Percentiles rank a stretch among this genome's conserved stretches.
These are phyloP conservation scores for slime mould (Dictyostelium discoideum) DNA, from an alignment of 78 protist genomes.

Conservation along the genomic window DNA sequence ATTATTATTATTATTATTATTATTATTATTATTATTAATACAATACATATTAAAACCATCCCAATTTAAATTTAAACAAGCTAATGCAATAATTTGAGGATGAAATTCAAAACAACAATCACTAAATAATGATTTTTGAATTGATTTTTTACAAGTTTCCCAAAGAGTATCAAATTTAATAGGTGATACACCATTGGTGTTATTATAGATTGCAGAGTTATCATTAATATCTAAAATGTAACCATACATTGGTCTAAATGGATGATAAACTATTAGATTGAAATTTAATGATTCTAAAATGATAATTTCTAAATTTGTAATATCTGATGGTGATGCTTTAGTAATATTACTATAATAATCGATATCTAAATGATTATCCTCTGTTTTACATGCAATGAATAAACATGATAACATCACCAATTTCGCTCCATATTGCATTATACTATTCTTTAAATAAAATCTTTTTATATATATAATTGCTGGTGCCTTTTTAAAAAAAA, in stretches of 20 bases:
- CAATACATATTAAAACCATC: constrained; percentile 6
- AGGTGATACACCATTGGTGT: background rate
- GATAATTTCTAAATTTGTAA: constrained; percentile 28
- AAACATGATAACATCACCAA: constrained; percentile 24
- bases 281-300: constrained; percentile 42
- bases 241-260: constrained; percentile 57
- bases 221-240: constrained; percentile 32
- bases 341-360: constrained; percentile 18
- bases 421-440: constrained; percentile 44
- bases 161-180: constrained; percentile 10
- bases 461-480: constrained; percentile 61
- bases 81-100: constrained; percentile 50
- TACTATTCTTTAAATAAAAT: constrained; percentile 48
- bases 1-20: background rate
- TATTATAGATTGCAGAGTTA: background rate
- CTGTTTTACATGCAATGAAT: constrained; percentile 73
- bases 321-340: background rate
- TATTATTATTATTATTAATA: background rate
- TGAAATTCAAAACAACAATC: constrained; percentile 50
- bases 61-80: constrained; percentile 39
- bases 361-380: constrained; percentile 66
- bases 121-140: constrained; percentile 26
- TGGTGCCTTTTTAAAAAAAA: constrained; percentile 2
- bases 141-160: constrained; percentile 1
- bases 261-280: constrained; percentile 55